Conservation (phyloP, 2,329 filamentous ascomycete species). For the Claviceps cyperi region DNA sequence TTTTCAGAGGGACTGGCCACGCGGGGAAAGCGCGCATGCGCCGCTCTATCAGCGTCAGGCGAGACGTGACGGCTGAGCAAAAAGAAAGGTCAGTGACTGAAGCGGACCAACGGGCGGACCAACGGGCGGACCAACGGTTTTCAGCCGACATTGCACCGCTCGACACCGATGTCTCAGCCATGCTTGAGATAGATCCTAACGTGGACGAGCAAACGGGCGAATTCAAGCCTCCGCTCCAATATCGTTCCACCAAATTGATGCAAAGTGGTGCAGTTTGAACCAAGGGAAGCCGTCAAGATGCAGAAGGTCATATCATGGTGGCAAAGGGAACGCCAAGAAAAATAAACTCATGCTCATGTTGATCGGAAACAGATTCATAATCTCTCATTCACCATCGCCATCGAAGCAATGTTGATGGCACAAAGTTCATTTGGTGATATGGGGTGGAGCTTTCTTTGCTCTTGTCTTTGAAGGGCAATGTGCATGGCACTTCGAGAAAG, state of each 20-base stretch:
- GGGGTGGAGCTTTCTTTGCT: background rate
- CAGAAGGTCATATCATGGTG: too few species aligned
- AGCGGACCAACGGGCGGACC: conserved; percentile 12
- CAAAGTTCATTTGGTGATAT: background rate
- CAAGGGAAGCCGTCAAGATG: background rate
- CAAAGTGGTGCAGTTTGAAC: conserved; percentile 13
- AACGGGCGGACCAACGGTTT: conserved; percentile 13
- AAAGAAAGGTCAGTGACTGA: conserved; percentile 14
- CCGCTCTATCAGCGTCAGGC: conserved; percentile 38
- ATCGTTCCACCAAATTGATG: conserved; percentile 27
- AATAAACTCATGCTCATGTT: too few species aligned
- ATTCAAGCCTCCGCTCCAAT: conserved; percentile 24
- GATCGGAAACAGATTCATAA: too few species aligned
- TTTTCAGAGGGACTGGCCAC: conserved; percentile 24
- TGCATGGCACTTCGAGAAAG: background rate
- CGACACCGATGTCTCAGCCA: conserved; percentile 8
- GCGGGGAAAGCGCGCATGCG: conserved; percentile 31
- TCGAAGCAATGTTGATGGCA: background rate
- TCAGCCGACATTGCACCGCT: conserved; percentile 10
- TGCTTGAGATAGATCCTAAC: conserved; percentile 20
- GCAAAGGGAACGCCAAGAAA: background rate
- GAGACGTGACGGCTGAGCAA: conserved; percentile 22
- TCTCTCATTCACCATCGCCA: background rate
- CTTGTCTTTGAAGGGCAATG: background rate
- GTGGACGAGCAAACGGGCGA: conserved; percentile 27